phyloP scores from a whole-genome alignment of 208 protist species.

The Leishmania aethiopica region DNA sequence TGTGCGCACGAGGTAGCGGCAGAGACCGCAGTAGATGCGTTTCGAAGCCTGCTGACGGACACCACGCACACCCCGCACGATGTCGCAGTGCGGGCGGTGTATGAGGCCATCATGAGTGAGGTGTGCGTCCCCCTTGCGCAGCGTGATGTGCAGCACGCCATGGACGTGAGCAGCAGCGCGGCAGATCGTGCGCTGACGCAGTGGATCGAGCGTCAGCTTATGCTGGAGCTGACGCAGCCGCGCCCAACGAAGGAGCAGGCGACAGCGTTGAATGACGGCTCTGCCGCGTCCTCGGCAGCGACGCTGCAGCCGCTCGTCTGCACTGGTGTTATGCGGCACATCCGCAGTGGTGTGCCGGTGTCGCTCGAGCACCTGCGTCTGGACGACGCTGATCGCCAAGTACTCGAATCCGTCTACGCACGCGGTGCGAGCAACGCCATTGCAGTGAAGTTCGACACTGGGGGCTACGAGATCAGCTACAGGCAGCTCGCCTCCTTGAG shows the following conservation, averaged over 20 bases:
- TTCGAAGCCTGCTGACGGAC: conserved; percentile 29
- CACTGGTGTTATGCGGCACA: conserved; percentile 48
- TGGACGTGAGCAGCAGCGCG: conserved; percentile 18
- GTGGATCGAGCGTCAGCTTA: conserved; percentile 38
- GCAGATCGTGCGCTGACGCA: conserved; percentile 42
- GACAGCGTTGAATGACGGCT: not conserved
- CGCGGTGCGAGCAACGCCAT: conserved; percentile 28
- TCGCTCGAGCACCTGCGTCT: conserved; percentile 29
- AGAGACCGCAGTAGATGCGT: not conserved
- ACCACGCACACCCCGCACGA: conserved; percentile 39
- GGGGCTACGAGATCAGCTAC: conserved; percentile 56
- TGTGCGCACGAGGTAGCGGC: not conserved
- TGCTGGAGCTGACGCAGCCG: conserved; percentile 15
- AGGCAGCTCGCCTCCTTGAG: conserved; percentile 59
- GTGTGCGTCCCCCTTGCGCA: conserved; percentile 32
- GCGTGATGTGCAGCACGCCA: conserved; percentile 16
- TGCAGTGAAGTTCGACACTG: conserved; percentile 36
- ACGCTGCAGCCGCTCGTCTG: conserved; percentile 6
- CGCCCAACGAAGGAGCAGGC: not conserved
- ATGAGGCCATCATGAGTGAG: conserved; percentile 40
- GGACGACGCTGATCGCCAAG: conserved; percentile 44
- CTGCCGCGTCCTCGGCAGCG: not conserved
- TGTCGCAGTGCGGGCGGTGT: conserved; percentile 38
- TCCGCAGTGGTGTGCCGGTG: conserved; percentile 37
- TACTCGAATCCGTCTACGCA: conserved; percentile 23